Evolutionary conservation across 257 asterid genomes (phyloP).

Genomic region (Verbena officinalis): DNA sequence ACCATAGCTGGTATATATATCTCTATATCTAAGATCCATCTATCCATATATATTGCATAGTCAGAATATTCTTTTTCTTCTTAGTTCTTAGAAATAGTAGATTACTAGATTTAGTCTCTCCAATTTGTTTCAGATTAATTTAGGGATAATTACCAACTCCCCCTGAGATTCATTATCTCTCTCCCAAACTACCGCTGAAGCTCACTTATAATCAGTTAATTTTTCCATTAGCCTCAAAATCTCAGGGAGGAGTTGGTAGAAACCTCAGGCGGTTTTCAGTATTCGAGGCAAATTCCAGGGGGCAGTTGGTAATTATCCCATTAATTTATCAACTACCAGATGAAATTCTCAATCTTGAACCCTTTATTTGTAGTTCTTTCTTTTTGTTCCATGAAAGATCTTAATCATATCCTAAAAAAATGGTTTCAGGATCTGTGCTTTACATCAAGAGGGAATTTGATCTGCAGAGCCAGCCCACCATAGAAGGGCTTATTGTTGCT

Average conservation of each 20-base stretch:
- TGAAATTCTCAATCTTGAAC: not conserved
- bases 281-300: no score
- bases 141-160: no score
- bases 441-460: conserved; percentile 87
- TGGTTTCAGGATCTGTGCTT: conserved; percentile 75
- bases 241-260: no score
- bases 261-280: no score
- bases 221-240: no score
- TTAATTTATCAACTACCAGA: not conserved
- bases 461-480: conserved; percentile 70
- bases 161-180: no score
- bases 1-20: conserved; percentile 80
- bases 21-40: no score
- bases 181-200: no score
- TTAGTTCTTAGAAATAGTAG: no score
- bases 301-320: no score
- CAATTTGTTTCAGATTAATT: not conserved
- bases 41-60: not conserved
- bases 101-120: not conserved
- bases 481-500: conserved; percentile 93
- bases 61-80: not conserved
- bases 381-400: conserved; percentile 9
- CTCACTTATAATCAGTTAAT: no score
- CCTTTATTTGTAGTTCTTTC: not conserved
- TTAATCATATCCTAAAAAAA: conserved; percentile 13